Base-by-base conservation (phyloP, 345 rosid species). In the Geranium rotundifolium region DNA sequence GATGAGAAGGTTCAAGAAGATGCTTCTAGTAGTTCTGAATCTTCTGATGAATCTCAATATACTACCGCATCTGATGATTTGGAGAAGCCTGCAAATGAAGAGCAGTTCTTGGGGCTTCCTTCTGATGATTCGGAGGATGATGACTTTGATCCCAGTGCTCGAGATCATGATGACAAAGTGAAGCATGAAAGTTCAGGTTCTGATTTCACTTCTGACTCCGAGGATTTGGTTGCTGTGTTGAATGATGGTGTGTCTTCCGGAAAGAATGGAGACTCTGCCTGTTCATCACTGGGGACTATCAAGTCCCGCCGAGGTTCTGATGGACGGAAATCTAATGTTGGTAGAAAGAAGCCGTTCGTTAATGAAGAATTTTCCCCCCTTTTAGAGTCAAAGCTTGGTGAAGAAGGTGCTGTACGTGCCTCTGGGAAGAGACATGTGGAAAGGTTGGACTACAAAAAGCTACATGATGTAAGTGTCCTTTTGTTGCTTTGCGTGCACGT, bases 81-180 rank as follows among this genome's bases (percentile, higher is more conserved):
- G 65, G 76, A 70, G 75, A 76, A 67, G 54, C 61, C 83, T 12
- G 70, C 73, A 50, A 75, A 71, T 64, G 67, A 68, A 13, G 71
- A 79, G 52, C 78, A 71, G 19, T 71, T 66, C 41, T 31, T 71
- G 69, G 80, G 78, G 69, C 85, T 83, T 77, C 82, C 95, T 59
- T 86, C 95, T 64, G 99, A 93, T 67, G 97, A 88, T 76, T 88
- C 98, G 1, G 97, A 83, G 71, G 98, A 92, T 77, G 91, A 83
- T 62, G 85, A 87, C 62, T 87, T 34, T 78, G 76, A 88, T 70
- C 96, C 96, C 69, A 77, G 76, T 76, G 85, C 77, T 57, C 81
- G 67, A 61, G 75, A 63, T 56, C 82, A 84, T 63, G 81, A 82
- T 56, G 77, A 80, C 30, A 75, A 74, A 37, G 57, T 71, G 63